Percentiles rank a stretch among this genome's conserved stretches.
Evolutionary conservation across 495 filamentous ascomycete genomes (phyloP).

Genomic region (Aspergillus affinis): DNA sequence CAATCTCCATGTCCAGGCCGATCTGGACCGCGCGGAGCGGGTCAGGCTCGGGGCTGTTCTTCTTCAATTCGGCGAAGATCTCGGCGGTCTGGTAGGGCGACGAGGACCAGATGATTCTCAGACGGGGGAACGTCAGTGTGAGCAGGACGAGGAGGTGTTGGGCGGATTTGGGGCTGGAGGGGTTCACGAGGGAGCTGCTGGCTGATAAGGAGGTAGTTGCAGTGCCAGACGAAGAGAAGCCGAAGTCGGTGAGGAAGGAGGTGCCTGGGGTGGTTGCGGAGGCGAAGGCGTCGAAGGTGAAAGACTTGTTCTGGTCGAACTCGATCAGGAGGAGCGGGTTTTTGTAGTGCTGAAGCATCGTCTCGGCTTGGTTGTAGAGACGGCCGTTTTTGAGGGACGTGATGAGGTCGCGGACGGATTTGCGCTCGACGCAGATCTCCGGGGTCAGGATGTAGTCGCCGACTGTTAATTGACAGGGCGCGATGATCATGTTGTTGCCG

Average conservation of each 20-base stretch:
- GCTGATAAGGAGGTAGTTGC: slow-evolving; percentile 50
- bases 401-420: slow-evolving; percentile 88
- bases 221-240: slow-evolving; percentile 64
- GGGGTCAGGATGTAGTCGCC: slow-evolving; percentile 95
- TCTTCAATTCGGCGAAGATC: slow-evolving; percentile 93
- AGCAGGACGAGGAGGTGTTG: slow-evolving; percentile 92
- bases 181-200: slow-evolving; percentile 41
- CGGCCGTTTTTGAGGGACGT: slow-evolving; percentile 87
- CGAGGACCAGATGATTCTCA: slow-evolving; percentile 91
- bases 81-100: slow-evolving; percentile 95
- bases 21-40: slow-evolving; percentile 81
- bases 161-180: slow-evolving; percentile 63
- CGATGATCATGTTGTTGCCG: slow-evolving; percentile 76
- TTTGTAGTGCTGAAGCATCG: slow-evolving; percentile 92
- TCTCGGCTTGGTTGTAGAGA: slow-evolving; percentile 88
- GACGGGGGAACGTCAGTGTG: slow-evolving; percentile 84
- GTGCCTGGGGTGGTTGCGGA: slow-evolving; percentile 36
- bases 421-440: slow-evolving; percentile 89
- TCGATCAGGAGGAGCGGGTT: slow-evolving; percentile 91
- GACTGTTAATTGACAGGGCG: slow-evolving; percentile 94
- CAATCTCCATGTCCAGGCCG: slow-evolving; percentile 66
- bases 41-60: slow-evolving; percentile 83
- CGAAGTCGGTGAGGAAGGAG: slow-evolving; percentile 52
- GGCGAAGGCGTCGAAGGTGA: slow-evolving; percentile 91
- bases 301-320: slow-evolving; percentile 96